Percentiles rank a stretch among this genome's conserved stretches.
These are phyloP conservation scores for Solanum bukasovii DNA, from an alignment of 257 asterid species.

Conservation along the genomic window DNA sequence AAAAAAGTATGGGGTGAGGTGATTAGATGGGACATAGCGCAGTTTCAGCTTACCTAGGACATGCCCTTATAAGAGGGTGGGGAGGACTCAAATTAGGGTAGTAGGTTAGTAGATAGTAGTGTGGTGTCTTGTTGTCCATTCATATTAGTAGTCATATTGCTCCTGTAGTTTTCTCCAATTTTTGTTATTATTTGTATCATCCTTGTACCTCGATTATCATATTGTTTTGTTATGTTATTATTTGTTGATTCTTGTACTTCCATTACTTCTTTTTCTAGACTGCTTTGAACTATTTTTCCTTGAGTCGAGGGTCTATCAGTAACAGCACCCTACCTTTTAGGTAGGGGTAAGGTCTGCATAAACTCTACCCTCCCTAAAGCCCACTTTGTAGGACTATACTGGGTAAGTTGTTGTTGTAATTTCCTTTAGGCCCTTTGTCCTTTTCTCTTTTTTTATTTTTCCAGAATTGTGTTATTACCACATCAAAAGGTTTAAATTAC, in stretches of 20 bases:
- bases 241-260: neutral
- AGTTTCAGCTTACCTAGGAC: neutral
- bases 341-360: neutral
- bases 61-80: neutral
- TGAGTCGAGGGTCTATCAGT: neutral
- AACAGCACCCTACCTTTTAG: neutral
- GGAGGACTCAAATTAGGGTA: neutral
- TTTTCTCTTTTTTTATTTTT: neutral
- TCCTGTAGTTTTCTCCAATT: neutral
- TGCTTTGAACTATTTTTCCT: neutral
- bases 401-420: neutral
- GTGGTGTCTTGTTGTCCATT: neutral
- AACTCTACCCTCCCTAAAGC: neutral
- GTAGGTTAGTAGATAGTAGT: neutral
- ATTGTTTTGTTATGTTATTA: neutral
- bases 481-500: neutral
- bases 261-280: neutral
- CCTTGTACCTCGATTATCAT: neutral
- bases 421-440: neutral
- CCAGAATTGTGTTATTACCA: neutral
- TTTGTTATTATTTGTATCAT: neutral
- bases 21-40: neutral
- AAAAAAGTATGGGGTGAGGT: neutral
- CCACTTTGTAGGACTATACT: neutral
- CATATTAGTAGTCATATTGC: neutral